Evolutionary conservation across 345 rosid genomes (phyloP), one percentile per base, ranked within the genome.

Genomic region (Eucalyptus erythrocorys): DNA sequence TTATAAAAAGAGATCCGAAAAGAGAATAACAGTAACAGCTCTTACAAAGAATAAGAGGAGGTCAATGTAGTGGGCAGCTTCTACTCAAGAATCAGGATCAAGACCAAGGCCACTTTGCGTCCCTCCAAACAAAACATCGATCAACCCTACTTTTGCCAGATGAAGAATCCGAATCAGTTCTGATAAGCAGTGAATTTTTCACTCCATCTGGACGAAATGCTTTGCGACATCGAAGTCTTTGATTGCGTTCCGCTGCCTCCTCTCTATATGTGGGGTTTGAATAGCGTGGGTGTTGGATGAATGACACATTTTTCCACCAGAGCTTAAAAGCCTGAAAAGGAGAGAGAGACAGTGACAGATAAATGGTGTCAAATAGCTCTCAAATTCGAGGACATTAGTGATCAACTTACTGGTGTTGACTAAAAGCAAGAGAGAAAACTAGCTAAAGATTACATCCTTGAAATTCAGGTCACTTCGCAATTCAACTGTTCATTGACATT

Each of bases 61-160:
- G 45, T 71, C 27, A 6, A 71, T 19, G 21, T 16, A 16, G 27
- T 19, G 81, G 22, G 27, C 26, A 12, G 45, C 81, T 71, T 37
- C 45, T 24, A 10, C 42, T 37, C 14, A 19, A 71, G 45, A 48
- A 81, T 55, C 32, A 34, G 40, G 61, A 88, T 95, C 94, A 97
- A 90, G 90, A 90, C 99, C 99, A 97, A 40, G 99, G 99, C 98
- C 98, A 96, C 89, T 91, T 96, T 53, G 99, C 98, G 87, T 97
- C 97, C 90, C 95, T 94, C 99, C 99, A 97, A 48, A 92, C 93
- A 92, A 96, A 93, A 50, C 93, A 92, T 79, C 93, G 94, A 57
- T 89, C 90, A 59, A 89, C 89, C 76, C 26, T 17, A 90, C 85
- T 88, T 59, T 86, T 64, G 81, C 88, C 90, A 51, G 81, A 86